Evolutionary conservation across 108 stramenopile genomes (phyloP), one percentile per base, ranked within the genome.

Genomic region (Nitzschia inconspicua): DNA sequence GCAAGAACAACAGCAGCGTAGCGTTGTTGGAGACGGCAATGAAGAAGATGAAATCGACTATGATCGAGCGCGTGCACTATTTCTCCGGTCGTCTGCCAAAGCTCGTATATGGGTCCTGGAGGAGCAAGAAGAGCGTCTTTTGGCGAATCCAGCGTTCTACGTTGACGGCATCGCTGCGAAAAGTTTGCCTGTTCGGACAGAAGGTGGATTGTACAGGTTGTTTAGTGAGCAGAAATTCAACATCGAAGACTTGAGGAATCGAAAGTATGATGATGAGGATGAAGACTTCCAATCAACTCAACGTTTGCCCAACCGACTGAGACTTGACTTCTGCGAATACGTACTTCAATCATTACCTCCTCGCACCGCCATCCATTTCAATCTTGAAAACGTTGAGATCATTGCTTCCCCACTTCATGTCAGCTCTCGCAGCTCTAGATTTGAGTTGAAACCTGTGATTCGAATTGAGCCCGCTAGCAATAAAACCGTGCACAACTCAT

Each of bases 241-340:
- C 3, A 54, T 19, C 13, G 7, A 36, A n/a, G 6, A 4, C 2
- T 52, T 5, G n/a, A 26, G n/a, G 5, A 8, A 26, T 49, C 22
- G 37, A 19, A 0, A 18, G 23, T 54, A 32, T 23, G 53, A 36
- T 36, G 30, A 36, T 19, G 11, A 13, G 24, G 19, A 18, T 25
- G 53, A 11, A 54, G 59, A 25, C 11, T 31, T 26, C 4, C 3
- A 8, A 13, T 4, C 47, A 16, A 37, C 68, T 4, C 53, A 61
- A 61, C 31, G 44, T 28, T 43, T 47, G 27, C 60, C 68, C 3
- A 16, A 6, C 20, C 28, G 43, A 44, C 60, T 69, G 44, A 37
- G 68, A 46, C 59, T 51, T 11, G 68, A 69, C 27, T 69, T 69
- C 42, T 51, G 60, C 41, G 59, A 20, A 5, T 25, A 61, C 24